These are phyloP conservation scores for Ilex paraguariensis DNA, from an alignment of 305 asterid species.

Conservation along the genomic window DNA sequence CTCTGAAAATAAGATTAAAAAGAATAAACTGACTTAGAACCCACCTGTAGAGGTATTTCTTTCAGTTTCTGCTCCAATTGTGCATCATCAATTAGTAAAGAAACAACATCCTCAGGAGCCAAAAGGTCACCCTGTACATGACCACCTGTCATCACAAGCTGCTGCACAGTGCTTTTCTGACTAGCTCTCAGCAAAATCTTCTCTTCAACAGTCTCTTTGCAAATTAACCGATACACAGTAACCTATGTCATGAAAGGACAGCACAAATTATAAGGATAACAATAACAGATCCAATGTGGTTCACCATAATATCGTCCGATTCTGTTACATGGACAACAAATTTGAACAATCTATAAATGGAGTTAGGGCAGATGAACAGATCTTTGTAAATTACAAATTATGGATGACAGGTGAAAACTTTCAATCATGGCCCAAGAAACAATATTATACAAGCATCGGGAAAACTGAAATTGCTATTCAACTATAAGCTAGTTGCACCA, in stretches of 20 bases:
- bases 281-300: not conserved
- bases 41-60: slow-evolving; percentile 88
- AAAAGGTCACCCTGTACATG: slow-evolving; percentile 96
- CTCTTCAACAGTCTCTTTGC: slow-evolving; percentile 95
- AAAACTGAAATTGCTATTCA: too few species aligned
- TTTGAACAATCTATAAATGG: not conserved
- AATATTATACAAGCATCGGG: too few species aligned
- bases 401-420: too few species aligned
- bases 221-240: slow-evolving; percentile 87
- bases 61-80: slow-evolving; percentile 90
- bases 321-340: not conserved
- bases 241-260: slow-evolving; percentile 39
- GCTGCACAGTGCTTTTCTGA: slow-evolving; percentile 94
- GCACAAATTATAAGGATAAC: not conserved
- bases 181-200: slow-evolving; percentile 92
- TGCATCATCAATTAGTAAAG: slow-evolving; percentile 89
- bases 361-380: not conserved
- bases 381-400: too few species aligned
- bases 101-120: slow-evolving; percentile 97
- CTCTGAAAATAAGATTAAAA: not conserved
- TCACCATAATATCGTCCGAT: too few species aligned
- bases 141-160: slow-evolving; percentile 98
- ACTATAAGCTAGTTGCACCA: too few species aligned
- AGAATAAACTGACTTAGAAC: not conserved
- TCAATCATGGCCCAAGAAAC: too few species aligned